Evolutionary conservation across 2,329 filamentous ascomycete genomes (phyloP).

Genomic region (Alternaria arbusti): DNA sequence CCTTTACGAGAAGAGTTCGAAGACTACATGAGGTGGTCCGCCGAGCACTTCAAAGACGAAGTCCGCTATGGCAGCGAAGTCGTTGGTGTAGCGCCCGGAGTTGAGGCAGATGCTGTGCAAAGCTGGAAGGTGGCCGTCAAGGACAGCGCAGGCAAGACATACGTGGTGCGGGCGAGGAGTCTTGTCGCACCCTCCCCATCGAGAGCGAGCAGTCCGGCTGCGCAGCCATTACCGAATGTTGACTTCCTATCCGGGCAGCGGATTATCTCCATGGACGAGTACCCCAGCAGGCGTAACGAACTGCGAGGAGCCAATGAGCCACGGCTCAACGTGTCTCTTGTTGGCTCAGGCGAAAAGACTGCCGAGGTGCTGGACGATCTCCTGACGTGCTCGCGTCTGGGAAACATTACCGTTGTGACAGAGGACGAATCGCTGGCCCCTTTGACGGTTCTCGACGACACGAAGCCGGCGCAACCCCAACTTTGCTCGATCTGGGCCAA

Average conservation of each 20-base stretch:
- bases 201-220: conserved; percentile 14
- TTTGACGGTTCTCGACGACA: conserved; percentile 33
- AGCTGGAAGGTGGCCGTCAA: conserved; percentile 40
- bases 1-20: conserved; percentile 48
- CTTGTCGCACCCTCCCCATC: conserved; percentile 37
- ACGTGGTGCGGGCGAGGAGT: conserved; percentile 33
- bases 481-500: conserved; percentile 47
- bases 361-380: conserved; percentile 44
- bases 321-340: conserved; percentile 38
- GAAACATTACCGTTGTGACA: conserved; percentile 45
- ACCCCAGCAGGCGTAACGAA: conserved; percentile 38
- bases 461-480: conserved; percentile 34
- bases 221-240: conserved; percentile 29
- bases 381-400: conserved; percentile 39
- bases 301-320: conserved; percentile 36
- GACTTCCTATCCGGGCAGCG: conserved; percentile 43
- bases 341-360: conserved; percentile 37
- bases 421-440: conserved; percentile 41
- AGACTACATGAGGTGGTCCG: conserved; percentile 48
- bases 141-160: conserved; percentile 30
- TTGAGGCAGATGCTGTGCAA: conserved; percentile 20
- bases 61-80: conserved; percentile 43
- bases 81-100: conserved; percentile 36
- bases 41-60: conserved; percentile 40
- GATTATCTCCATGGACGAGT: conserved; percentile 43